A percentile compares a stretch with the other conserved stretches of the same genome.
These are phyloP conservation scores for Podospora pseudoanserina DNA, from an alignment of 495 filamentous ascomycete species.

Conservation along the genomic window DNA sequence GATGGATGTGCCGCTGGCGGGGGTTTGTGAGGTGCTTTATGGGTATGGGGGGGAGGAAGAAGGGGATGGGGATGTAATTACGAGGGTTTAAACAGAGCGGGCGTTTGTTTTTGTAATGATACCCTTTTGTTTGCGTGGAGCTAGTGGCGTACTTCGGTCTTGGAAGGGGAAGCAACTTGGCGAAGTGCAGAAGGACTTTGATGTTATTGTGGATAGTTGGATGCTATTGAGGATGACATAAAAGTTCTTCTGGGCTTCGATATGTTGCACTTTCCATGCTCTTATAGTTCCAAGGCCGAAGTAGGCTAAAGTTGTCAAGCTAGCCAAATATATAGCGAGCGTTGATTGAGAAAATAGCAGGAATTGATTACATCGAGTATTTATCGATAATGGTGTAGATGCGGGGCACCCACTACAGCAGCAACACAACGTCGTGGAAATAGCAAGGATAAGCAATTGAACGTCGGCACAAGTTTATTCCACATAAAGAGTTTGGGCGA, in stretches of 20 bases:
- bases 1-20: constrained; percentile 93
- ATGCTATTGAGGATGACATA: too few species aligned
- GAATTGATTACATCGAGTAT: background rate
- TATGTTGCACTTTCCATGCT: too few species aligned
- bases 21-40: constrained; percentile 91
- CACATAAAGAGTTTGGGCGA: background rate
- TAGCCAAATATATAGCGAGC: background rate
- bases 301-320: too few species aligned
- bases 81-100: constrained; percentile 10
- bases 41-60: constrained; percentile 43
- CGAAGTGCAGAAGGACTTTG: too few species aligned
- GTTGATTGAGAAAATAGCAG: background rate
- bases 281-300: too few species aligned
- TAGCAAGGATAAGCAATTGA: background rate
- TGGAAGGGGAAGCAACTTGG: too few species aligned
- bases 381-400: background rate
- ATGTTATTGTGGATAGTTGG: too few species aligned
- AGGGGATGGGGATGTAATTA: constrained; percentile 14
- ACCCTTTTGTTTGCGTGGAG: background rate
- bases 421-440: background rate
- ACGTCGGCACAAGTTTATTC: background rate
- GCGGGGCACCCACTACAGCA: background rate
- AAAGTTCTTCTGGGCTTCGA: too few species aligned
- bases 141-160: background rate
- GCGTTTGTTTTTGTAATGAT: constrained; percentile 1